Evolutionary conservation across 768 basidiomycete genomes (phyloP).

Genomic region (Boletus subparvulus): DNA sequence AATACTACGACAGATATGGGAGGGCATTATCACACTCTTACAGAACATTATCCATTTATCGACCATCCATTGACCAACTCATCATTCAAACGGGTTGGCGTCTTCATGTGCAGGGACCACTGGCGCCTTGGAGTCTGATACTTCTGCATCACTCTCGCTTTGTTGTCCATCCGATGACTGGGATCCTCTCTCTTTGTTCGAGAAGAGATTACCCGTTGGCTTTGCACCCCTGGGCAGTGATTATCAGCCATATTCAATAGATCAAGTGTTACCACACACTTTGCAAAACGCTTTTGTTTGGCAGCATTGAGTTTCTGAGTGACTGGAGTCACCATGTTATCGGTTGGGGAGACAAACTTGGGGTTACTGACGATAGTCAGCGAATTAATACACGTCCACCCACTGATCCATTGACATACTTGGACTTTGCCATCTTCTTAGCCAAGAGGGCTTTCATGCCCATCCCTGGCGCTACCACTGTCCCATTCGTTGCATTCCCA

Average conservation of each 20-base stretch:
- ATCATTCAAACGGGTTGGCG: constrained; percentile 66
- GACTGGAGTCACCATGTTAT: constrained; percentile 91
- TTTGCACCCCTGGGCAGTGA: constrained; percentile 49
- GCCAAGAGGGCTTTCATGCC: constrained; percentile 90
- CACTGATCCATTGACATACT: constrained; percentile 49
- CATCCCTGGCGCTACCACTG: constrained; percentile 62
- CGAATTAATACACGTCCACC: background rate
- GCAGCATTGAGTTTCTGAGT: constrained; percentile 89
- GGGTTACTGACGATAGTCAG: constrained; percentile 62
- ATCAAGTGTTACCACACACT: constrained; percentile 49
- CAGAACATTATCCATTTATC: constrained; percentile 15
- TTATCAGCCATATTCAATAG: constrained; percentile 6
- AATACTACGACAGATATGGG: constrained; percentile 25
- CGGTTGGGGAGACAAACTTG: constrained; percentile 88
- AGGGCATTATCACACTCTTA: constrained; percentile 28
- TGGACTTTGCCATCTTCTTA: constrained; percentile 88
- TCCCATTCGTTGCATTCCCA: constrained; percentile 58
- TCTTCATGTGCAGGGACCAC: constrained; percentile 47
- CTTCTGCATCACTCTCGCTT: constrained; percentile 39
- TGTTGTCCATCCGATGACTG: constrained; percentile 31
- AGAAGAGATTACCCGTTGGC: constrained; percentile 60
- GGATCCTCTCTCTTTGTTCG: constrained; percentile 37
- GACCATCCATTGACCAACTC: background rate
- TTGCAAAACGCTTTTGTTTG: constrained; percentile 91
- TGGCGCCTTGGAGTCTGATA: constrained; percentile 31